Base-by-base conservation (phyloP, 108 stramenopile genomes). In the Asterionellopsis glacialis region DNA sequence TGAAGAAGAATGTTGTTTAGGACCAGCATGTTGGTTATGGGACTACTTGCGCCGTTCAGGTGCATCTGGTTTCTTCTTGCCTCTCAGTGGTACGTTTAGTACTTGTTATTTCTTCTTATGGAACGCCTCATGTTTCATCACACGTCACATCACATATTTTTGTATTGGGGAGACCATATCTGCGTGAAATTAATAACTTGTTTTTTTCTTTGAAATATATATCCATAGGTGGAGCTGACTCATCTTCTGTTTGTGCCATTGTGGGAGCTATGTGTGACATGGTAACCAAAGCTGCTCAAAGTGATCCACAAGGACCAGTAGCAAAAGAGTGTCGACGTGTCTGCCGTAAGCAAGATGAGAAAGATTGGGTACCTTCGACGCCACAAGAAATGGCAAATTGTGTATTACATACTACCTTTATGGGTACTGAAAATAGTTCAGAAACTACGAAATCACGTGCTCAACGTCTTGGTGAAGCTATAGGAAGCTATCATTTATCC, bases 11-110 rank as follows among this genome's bases (percentile, higher is more conserved):
- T 98, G 97, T 66, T 95, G 88, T 61, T 62, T 95, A 23, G 98
- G 98, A 0, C 98, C 98, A 1, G 98, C 98, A 21, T 97, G 96
- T 78, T 99, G 98, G 98, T 72, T 99, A 39, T 99, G 98, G 98
- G 98, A 99, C 70, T 99, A 95, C 72, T 60, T 98, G 58, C 81
- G 98, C 24, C 69, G 97, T 19, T 84, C 86, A 11, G 94, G 96
- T 25, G 95, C 96, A 13, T 73, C 84, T 9, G 98, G 98, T 0
- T 99, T 90, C 60, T 88, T 99, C 44, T 79, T 99, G 38, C 98
- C 98, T 14, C 76, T 99, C 24, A 89, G 87, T 64, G 81, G 76
- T 77, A 59, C 67, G 76, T 73, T 57, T 12, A 25, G 15, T 41
- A 38, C 14, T 51, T 21, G 1, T 22, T 33, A 7, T 33, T 33